These are phyloP conservation scores for Cyclostephanos invisitatus DNA, from an alignment of 108 stramenopile genomes.

Conservation along the genomic window DNA sequence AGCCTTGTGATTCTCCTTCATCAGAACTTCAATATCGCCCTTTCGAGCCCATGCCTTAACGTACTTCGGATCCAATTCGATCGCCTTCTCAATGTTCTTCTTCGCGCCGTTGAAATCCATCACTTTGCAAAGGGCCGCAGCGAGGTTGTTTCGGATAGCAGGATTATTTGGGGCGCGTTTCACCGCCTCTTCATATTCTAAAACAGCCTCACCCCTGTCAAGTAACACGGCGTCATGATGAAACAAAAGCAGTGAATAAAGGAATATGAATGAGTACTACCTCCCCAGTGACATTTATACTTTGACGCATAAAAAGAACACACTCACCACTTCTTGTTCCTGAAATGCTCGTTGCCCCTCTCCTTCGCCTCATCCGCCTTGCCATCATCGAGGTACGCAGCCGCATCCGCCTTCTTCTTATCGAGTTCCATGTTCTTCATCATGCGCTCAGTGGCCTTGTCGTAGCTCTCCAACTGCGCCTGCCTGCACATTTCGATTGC, in stretches of 20 bases:
- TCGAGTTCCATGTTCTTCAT: conserved; percentile 95
- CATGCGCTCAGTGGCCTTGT: conserved; percentile 90
- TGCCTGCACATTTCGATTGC: conserved; percentile 91
- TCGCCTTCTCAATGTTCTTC: conserved; percentile 89
- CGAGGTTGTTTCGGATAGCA: conserved; percentile 96
- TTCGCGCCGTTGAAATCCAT: conserved; percentile 97
- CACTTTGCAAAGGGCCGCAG: conserved; percentile 95
- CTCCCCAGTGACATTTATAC: too few species aligned
- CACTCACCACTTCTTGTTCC: conserved; percentile 79
- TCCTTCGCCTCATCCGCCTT: conserved; percentile 98
- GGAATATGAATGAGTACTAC: not conserved
- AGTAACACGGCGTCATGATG: not conserved
- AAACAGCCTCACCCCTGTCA: conserved; percentile 67
- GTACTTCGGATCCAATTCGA: conserved; percentile 97
- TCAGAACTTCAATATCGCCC: conserved; percentile 96
- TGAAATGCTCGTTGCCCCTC: conserved; percentile 94
- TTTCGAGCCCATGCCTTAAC: conserved; percentile 99
- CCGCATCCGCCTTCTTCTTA: conserved; percentile 86
- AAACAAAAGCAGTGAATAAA: not conserved
- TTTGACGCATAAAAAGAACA: not conserved
- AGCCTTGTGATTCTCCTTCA: conserved; percentile 98
- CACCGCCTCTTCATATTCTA: conserved; percentile 94
- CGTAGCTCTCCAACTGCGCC: conserved; percentile 84
- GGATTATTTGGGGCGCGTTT: conserved; percentile 98
- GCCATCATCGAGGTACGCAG: conserved; percentile 92